Evolutionary conservation across 2,329 filamentous ascomycete genomes (phyloP).

Genomic region (Botrytis hyacinthi): DNA sequence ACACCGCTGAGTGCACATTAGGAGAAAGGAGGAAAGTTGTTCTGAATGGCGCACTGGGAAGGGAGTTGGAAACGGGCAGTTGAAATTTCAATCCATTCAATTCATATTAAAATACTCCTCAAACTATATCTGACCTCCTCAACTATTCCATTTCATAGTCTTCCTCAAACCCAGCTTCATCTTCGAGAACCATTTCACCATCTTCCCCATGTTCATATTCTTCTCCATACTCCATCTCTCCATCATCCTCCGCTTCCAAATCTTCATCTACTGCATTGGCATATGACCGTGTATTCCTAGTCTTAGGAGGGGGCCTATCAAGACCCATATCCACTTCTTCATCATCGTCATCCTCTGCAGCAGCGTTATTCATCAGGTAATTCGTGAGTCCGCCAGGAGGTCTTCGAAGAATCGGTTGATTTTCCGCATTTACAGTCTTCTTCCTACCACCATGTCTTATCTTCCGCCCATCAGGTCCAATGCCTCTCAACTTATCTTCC

Average conservation of each 20-base stretch:
- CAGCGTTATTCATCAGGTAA: slow-evolving; percentile 15
- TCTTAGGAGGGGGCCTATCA: neutral
- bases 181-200: slow-evolving; percentile 25
- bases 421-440: neutral
- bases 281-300: neutral
- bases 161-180: slow-evolving; percentile 13
- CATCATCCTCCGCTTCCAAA: slow-evolving; percentile 4
- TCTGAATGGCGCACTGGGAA: neutral
- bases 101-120: neutral
- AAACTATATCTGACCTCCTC: neutral
- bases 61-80: slow-evolving; percentile 54
- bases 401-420: slow-evolving; percentile 9
- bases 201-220: slow-evolving; percentile 13
- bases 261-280: slow-evolving; percentile 12
- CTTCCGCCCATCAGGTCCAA: slow-evolving; percentile 12
- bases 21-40: neutral
- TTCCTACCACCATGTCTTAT: slow-evolving; percentile 18
- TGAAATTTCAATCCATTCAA: neutral
- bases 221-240: slow-evolving; percentile 3
- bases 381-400: slow-evolving; percentile 14
- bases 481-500: slow-evolving; percentile 11
- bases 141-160: slow-evolving; percentile 8
- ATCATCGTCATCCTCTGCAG: neutral
- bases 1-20: neutral
- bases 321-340: neutral